A percentile compares a stretch with the other conserved stretches of the same genome.
These are phyloP conservation scores for Cystoisospora suis DNA, from an alignment of 169 alveolate genomes.

Conservation along the genomic window DNA sequence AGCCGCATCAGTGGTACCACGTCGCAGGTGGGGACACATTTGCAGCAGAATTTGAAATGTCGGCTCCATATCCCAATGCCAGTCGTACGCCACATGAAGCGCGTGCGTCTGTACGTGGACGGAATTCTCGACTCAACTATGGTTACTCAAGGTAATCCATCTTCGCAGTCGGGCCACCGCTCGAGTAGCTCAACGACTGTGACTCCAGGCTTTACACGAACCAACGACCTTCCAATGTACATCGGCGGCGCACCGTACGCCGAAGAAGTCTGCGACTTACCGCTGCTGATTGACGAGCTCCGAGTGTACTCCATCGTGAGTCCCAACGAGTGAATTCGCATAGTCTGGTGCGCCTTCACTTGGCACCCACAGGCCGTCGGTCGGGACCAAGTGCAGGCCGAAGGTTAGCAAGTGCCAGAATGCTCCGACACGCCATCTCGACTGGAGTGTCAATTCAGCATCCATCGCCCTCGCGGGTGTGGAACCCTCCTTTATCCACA, in stretches of 20 bases:
- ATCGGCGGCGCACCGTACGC: slow-evolving; percentile 85
- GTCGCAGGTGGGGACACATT: slow-evolving; percentile 73
- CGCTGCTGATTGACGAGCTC: slow-evolving; percentile 84
- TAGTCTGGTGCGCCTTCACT: background rate
- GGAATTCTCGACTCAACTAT: slow-evolving; percentile 55
- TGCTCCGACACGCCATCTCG: background rate
- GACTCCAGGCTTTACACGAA: slow-evolving; percentile 72
- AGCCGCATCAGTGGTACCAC: slow-evolving; percentile 87
- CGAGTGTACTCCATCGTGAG: slow-evolving; percentile 70
- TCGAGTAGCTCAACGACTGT: background rate
- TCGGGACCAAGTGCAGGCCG: slow-evolving; percentile 78
- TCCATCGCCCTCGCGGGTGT: slow-evolving; percentile 80
- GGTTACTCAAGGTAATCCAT: slow-evolving; percentile 32
- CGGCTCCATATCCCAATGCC: background rate
- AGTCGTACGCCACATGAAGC: slow-evolving; percentile 59
- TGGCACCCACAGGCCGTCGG: slow-evolving; percentile 70
- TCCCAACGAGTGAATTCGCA: background rate
- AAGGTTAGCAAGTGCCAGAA: slow-evolving; percentile 24
- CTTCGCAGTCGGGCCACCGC: background rate
- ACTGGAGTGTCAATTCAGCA: slow-evolving; percentile 45
- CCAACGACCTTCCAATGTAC: slow-evolving; percentile 83
- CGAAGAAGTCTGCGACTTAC: slow-evolving; percentile 81
- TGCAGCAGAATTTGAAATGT: background rate
- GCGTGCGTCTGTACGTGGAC: slow-evolving; percentile 59
- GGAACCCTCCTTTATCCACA: slow-evolving; percentile 84